These are phyloP conservation scores for Xylariaceae sp. DNA, from an alignment of 2,329 filamentous ascomycete species.

Conservation along the genomic window DNA sequence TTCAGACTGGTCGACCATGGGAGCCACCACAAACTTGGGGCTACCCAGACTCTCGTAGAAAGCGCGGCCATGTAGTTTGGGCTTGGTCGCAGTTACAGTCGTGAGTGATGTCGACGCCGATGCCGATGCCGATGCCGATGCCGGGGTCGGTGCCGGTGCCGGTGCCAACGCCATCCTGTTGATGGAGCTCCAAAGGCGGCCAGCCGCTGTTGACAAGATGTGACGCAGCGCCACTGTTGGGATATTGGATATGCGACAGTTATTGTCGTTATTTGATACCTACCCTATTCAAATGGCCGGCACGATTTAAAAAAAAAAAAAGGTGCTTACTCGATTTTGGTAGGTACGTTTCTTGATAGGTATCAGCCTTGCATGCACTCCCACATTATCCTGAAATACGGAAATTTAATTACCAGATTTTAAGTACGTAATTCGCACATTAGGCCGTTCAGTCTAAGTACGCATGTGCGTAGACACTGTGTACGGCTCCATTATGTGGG, in stretches of 20 bases:
- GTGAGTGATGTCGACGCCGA: slow-evolving; percentile 16
- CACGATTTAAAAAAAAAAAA: background rate
- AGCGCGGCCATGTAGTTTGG: slow-evolving; percentile 73
- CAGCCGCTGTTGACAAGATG: slow-evolving; percentile 16
- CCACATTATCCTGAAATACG: too few relatives aligned
- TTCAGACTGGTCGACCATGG: slow-evolving; percentile 98
- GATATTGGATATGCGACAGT: background rate
- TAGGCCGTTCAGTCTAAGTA: too few relatives aligned
- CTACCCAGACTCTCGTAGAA: slow-evolving; percentile 95
- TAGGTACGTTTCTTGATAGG: background rate
- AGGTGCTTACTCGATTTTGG: too few relatives aligned
- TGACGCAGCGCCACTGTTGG: slow-evolving; percentile 12
- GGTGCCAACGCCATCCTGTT: slow-evolving; percentile 28
- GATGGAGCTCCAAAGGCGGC: slow-evolving; percentile 19
- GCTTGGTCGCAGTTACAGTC: slow-evolving; percentile 24
- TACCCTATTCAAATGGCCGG: background rate
- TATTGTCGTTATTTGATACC: too few relatives aligned
- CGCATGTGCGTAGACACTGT: too few relatives aligned
- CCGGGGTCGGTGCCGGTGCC: slow-evolving; percentile 19
- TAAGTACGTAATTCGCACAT: too few relatives aligned
- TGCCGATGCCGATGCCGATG: slow-evolving; percentile 26
- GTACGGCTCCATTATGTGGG: too few relatives aligned
- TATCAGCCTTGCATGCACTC: background rate
- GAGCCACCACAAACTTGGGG: slow-evolving; percentile 83
- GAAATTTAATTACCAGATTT: too few relatives aligned